Evolutionary conservation across 148 eudicot genomes (phyloP), one percentile per base, ranked within the genome.

Genomic region (Vaccinium darrowii): DNA sequence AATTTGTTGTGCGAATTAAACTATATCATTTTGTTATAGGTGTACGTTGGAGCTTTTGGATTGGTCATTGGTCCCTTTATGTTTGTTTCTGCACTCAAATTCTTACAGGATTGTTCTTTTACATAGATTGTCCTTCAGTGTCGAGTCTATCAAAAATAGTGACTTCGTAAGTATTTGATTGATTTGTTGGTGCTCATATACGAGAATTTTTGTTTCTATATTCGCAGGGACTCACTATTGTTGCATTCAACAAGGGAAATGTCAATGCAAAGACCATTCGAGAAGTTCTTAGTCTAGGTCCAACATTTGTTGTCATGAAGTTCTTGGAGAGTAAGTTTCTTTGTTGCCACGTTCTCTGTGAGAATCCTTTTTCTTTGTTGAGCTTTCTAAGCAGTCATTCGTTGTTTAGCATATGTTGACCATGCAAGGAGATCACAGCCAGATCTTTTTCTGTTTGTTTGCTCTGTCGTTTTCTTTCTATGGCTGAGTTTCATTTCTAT

Each of bases 281-380:
- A 81, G 93, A 90, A 91, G 89, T 94, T 83, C 94, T 97, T 25
- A 97, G 99, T 91, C 96, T 97, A 81, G 99, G 98, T 82, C 99
- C 99, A 56, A 95, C 99, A 74, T 97, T 89, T 89, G 93, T 94
- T 84, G 92, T 94, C 71, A 97, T 97, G 99, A 97, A 97, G 91
- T 88, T 95, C 51, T 75, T 91, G 11, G 85, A 97, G 91, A 97
- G 99, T 97, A 91, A 62, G 97, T 69, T n/a, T 81, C 56, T 72
- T 83, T 81, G 16, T 4, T 12, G 13, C 71, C 8, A n/a, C 9
- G 14, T 25, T 75, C 25, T 76, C 23, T 76, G 50, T 12, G 62
- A 49, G 39, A 57, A 23, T 73, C 7, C 33, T n/a, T 83, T 56
- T 52, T 27, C 30, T 80, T 53, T 49, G 50, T 76, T 76, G 6